These are phyloP conservation scores for Flaveria floridana DNA, from an alignment of 140 eudicot genomes.

Conservation along the genomic window DNA sequence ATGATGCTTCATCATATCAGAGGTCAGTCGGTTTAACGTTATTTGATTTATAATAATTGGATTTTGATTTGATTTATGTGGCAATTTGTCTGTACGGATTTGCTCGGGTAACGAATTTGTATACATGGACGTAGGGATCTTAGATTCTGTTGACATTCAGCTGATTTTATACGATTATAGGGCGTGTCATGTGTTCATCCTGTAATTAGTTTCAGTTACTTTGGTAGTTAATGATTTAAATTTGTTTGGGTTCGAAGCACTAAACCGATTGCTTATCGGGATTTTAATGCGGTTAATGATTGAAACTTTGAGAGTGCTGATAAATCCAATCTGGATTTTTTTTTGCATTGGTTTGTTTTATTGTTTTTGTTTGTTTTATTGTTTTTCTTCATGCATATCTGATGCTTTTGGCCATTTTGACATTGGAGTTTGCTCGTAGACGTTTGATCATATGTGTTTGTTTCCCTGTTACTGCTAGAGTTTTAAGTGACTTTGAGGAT, in stretches of 20 bases:
- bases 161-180: neutral
- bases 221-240: neutral
- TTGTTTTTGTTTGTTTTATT: neutral
- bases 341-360: neutral
- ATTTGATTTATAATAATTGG: neutral
- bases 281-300: neutral
- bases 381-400: neutral
- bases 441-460: neutral
- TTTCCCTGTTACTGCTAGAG: neutral
- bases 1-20: constrained; percentile 42
- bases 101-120: constrained; percentile 1
- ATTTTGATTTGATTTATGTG: neutral
- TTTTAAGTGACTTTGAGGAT: neutral
- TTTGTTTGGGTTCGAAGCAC: neutral
- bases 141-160: neutral
- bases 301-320: constrained; percentile 6
- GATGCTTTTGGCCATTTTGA: neutral
- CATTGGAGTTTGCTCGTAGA: neutral
- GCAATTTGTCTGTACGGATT: constrained; percentile 12
- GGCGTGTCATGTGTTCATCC: neutral
- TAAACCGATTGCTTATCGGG: neutral
- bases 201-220: neutral
- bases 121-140: constrained; percentile 7
- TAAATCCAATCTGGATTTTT: neutral
- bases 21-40: constrained; percentile 37